Evolutionary conservation across 441 rosid species (phyloP).

Genomic region (Adansonia madagascariensis): DNA sequence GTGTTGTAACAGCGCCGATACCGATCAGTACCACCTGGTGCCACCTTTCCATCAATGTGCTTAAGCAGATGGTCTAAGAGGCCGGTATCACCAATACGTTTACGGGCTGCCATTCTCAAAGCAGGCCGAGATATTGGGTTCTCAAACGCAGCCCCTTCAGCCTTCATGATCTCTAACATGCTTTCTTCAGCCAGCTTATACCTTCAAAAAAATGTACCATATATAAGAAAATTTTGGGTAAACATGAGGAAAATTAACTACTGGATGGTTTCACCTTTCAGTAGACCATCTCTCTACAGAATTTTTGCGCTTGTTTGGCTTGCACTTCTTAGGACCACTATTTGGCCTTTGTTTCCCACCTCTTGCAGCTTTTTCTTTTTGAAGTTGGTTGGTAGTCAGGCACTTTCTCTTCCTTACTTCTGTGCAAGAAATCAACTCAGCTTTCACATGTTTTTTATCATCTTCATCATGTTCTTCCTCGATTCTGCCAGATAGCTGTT

Average conservation of each 20-base stretch:
- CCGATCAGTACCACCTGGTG: constrained; percentile 78
- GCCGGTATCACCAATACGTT: constrained; percentile 83
- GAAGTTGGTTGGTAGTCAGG: constrained; percentile 21
- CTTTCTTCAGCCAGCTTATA: constrained; percentile 63
- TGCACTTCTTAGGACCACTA: constrained; percentile 29
- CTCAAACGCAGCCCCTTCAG: constrained; percentile 71
- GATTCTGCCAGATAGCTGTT: constrained; percentile 5
- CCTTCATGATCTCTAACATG: constrained; percentile 65
- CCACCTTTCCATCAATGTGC: constrained; percentile 86
- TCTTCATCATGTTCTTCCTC: constrained; percentile 40
- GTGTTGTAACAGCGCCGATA: constrained; percentile 87
- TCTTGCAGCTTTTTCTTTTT: too few species aligned
- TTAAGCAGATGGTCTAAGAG: constrained; percentile 86
- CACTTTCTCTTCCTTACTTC: constrained; percentile 51
- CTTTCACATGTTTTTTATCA: constrained; percentile 37
- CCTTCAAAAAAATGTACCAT: constrained; percentile 45
- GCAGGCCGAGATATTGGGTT: constrained; percentile 59
- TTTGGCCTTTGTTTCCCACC: too few species aligned
- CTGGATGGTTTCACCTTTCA: constrained; percentile 55
- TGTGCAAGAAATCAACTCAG: constrained; percentile 33
- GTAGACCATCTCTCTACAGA: constrained; percentile 62
- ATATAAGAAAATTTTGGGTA: neutral
- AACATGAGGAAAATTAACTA: neutral
- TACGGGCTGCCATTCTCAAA: constrained; percentile 69
- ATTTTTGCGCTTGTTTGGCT: constrained; percentile 39